phyloP scores from a whole-genome alignment of 2,329 filamentous ascomycete genomes.

The Penicillium sp. region DNA sequence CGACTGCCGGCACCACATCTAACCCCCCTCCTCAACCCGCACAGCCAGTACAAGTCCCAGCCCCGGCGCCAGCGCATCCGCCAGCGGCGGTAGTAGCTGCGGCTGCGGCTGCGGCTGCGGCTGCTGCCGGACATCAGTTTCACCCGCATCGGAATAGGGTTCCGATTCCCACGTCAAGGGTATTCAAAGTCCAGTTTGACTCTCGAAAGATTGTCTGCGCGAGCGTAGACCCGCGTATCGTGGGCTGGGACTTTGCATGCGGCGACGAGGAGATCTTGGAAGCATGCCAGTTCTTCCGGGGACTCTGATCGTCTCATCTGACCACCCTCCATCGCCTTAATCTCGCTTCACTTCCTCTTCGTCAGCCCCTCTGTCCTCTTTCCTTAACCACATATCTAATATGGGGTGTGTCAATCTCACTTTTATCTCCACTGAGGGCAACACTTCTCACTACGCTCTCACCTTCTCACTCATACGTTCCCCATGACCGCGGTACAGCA shows the following conservation, averaged over 20 bases:
- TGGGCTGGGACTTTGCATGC: slow-evolving; percentile 97
- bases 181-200: slow-evolving; percentile 98
- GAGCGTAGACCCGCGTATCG: slow-evolving; percentile 87
- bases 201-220: slow-evolving; percentile 92
- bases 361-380: not conserved
- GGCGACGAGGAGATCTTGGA: slow-evolving; percentile 80
- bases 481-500: slow-evolving; percentile 3
- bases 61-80: slow-evolving; percentile 2
- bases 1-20: not conserved
- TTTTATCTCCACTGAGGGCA: not conserved
- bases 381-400: not conserved
- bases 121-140: slow-evolving; percentile 19
- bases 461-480: not conserved
- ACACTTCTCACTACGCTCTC: not conserved
- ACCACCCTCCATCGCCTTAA: too few relatives aligned
- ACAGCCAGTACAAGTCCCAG: not conserved
- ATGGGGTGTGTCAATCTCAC: not conserved
- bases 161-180: slow-evolving; percentile 60
- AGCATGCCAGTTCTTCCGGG: slow-evolving; percentile 76
- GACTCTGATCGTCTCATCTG: slow-evolving; percentile 35
- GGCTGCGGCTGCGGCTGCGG: not conserved
- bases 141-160: slow-evolving; percentile 37
- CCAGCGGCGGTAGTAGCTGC: not conserved
- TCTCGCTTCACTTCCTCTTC: not conserved
- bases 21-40: not conserved